Conservation (phyloP, 2,329 filamentous ascomycete species). For the Aspergillus calidoustus region DNA sequence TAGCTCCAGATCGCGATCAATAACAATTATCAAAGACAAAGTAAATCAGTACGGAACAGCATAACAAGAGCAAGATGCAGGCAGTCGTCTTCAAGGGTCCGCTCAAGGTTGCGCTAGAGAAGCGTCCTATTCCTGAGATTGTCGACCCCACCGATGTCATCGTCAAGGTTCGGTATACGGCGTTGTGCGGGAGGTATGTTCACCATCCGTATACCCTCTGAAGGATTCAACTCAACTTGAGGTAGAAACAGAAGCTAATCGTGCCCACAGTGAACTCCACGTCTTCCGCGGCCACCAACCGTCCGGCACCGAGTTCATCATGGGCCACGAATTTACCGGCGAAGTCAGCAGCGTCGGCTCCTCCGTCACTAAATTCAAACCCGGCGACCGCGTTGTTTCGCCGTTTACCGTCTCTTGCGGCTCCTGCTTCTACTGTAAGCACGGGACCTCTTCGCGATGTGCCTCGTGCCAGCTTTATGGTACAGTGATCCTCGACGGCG, state of each 20-base stretch:
- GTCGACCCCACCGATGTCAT: slow-evolving; percentile 74
- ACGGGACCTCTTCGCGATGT: slow-evolving; percentile 76
- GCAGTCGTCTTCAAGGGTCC: slow-evolving; percentile 86
- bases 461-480: slow-evolving; percentile 71
- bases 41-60: no score
- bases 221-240: no score
- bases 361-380: slow-evolving; percentile 59
- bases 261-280: slow-evolving; percentile 69
- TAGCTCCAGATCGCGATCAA: background rate
- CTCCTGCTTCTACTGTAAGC: slow-evolving; percentile 81
- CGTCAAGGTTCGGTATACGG: slow-evolving; percentile 78
- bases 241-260: background rate
- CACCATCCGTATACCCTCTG: no score
- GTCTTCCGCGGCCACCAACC: slow-evolving; percentile 81
- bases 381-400: slow-evolving; percentile 77
- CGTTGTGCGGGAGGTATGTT: slow-evolving; percentile 80
- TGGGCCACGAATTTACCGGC: slow-evolving; percentile 84
- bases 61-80: slow-evolving; percentile 67
- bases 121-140: slow-evolving; percentile 75
- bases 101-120: slow-evolving; percentile 72
- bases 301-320: slow-evolving; percentile 65
- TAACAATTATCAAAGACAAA: background rate
- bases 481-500: slow-evolving; percentile 70
- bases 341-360: slow-evolving; percentile 68
- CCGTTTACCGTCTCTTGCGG: slow-evolving; percentile 80